Evolutionary conservation across 2,329 filamentous ascomycete species (phyloP).

Genomic region (Colletotrichum paranaense): DNA sequence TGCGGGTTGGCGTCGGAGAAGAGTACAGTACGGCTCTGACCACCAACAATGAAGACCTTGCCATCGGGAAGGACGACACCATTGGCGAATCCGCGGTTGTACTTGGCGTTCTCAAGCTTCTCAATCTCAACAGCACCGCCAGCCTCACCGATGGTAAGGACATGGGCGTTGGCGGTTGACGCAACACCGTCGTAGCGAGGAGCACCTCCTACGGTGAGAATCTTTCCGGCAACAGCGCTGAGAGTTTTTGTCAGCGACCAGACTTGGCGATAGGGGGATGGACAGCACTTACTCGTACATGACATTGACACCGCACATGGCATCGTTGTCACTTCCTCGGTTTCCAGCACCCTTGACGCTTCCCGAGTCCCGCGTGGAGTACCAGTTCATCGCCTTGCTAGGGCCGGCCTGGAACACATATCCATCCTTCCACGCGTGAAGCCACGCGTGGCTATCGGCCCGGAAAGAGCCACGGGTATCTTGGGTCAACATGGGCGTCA

Average conservation of each 20-base stretch:
- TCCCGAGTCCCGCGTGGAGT: constrained; percentile 55
- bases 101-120: neutral
- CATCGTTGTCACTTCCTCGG: constrained; percentile 50
- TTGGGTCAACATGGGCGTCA: constrained; percentile 61
- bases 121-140: neutral
- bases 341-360: constrained; percentile 51
- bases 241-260: neutral
- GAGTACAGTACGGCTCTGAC: constrained; percentile 52
- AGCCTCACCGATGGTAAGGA: constrained; percentile 57
- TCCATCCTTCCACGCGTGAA: constrained; percentile 54
- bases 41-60: constrained; percentile 57
- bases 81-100: constrained; percentile 53
- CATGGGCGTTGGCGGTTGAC: constrained; percentile 55
- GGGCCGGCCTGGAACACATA: constrained; percentile 66
- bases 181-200: constrained; percentile 53
- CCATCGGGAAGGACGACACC: constrained; percentile 60
- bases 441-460: constrained; percentile 44
- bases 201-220: constrained; percentile 62
- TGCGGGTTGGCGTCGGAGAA: constrained; percentile 56
- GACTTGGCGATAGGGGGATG: neutral
- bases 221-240: constrained; percentile 58
- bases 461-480: constrained; percentile 60
- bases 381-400: constrained; percentile 67
- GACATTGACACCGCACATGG: constrained; percentile 66
- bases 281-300: constrained; percentile 61